These are phyloP conservation scores for Fusarium solani-melongenae DNA, from an alignment of 2,329 filamentous ascomycete genomes.

Conservation along the genomic window DNA sequence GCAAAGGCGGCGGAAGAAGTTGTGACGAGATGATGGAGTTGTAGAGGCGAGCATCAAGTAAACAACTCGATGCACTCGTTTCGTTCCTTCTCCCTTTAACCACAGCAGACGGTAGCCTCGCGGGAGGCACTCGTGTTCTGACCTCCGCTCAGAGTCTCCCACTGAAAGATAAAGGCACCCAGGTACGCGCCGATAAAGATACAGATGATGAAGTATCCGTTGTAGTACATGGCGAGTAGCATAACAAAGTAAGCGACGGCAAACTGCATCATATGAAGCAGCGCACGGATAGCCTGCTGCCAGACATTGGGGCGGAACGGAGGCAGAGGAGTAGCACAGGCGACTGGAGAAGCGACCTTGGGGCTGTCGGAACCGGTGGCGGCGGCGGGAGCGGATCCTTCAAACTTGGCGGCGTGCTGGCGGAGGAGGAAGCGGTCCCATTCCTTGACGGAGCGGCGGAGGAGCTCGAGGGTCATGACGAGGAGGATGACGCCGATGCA, in stretches of 20 bases:
- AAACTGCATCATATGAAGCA: conserved; percentile 78
- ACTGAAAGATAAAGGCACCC: conserved; percentile 79
- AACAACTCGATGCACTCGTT: background rate
- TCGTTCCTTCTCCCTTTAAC: conserved; percentile 34
- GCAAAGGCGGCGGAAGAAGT: background rate
- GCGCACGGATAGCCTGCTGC: conserved; percentile 74
- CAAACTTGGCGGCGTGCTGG: conserved; percentile 56
- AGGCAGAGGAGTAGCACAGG: conserved; percentile 36
- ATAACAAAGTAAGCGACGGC: conserved; percentile 83
- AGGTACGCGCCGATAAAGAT: conserved; percentile 82
- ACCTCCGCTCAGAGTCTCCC: conserved; percentile 63
- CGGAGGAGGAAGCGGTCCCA: conserved; percentile 76
- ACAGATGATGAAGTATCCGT: conserved; percentile 82
- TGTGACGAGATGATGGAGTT: background rate
- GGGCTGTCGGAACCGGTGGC: conserved; percentile 31
- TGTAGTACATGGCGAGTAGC: conserved; percentile 68
- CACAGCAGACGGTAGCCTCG: conserved; percentile 56
- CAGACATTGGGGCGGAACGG: conserved; percentile 67
- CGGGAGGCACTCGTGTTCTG: conserved; percentile 49
- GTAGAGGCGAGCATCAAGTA: background rate
- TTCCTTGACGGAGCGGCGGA: conserved; percentile 77
- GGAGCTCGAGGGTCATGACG: conserved; percentile 76
- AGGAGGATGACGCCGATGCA: conserved; percentile 84
- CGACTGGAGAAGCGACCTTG: conserved; percentile 31
- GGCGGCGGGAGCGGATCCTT: conserved; percentile 15